Base-by-base conservation (phyloP, 2,329 filamentous ascomycete genomes). In the Talaromyces sp. region DNA sequence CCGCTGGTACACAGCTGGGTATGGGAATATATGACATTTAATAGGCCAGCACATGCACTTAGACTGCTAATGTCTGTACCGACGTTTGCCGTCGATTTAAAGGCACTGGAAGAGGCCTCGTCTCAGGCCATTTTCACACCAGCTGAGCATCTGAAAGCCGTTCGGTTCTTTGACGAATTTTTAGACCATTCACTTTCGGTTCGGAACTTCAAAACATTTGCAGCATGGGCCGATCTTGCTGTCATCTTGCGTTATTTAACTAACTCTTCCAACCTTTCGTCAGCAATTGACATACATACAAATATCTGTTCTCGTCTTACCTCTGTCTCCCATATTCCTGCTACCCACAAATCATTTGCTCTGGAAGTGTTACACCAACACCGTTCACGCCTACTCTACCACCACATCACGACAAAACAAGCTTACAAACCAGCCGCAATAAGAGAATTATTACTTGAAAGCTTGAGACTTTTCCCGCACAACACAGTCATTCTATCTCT, bases 401-500 rank as follows among this genome's bases (percentile, higher is more conserved):
- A 86, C 64, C 88, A 96, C 72, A 81, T 87, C 44, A 82, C 80
- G 2, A 81, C 82, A 64, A 84, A 76, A 58, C 85, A 85, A 3
- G 83, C 88, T 2, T 92, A 90, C 75, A 87, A 88, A 58, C 89
- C 91, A 4, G 78, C 81, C 0, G 81, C 87, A 18, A 73, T 96
- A 36, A 87, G 89, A 51, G 75, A 82, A 7, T 78, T 87, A 12
- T 76, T 96, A 0, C 75, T 79, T 4, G 76, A 80, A 2, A 89
- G 88, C 64, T 79, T 95, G 27, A 68, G 69, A 0, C 71, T 78
- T 6, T 96, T 92, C 71, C 91, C 92, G 0, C 80, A 81, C 56
- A 97, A 96, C 76, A 90, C 87, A 1, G 81, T 91, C 5, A 88
- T 97, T 64, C 81, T 96, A 1, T 80, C 84, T 1, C 77, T 95